Evolutionary conservation across 345 rosid species (phyloP), one percentile per base, ranked within the genome.

Genomic region (Salix suchowensis): DNA sequence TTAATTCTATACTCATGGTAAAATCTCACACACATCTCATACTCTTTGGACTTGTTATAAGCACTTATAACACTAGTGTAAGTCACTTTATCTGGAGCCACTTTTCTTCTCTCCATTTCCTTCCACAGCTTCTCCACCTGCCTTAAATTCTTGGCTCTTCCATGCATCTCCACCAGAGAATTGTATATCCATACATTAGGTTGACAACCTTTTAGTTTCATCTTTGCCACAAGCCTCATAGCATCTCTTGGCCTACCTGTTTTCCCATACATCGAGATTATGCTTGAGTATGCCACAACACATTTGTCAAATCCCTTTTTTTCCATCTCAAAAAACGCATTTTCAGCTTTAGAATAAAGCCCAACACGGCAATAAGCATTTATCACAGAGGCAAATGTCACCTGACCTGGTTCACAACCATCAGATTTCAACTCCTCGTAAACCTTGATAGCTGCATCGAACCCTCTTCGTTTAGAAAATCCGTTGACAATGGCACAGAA

Each of bases 161-260:
- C 94, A 30, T 92, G 96, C 97, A 90, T 94, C 54, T 94, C 96
- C 81, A 94, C 73, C 77, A 94, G 79, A 8, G 94, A 81, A 74
- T 94, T 94, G 88, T 91, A 94, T 7, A 94, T 81, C 96, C 94
- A 94, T 46, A 91, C 89, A 77, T 92, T 94, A 16, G 94, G 98
- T 68, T 81, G 68, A 52, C 93, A 89, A 34, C 94, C 97, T 77
- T 83, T 85, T 66, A 81, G 88, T 70, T 94, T 94, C 98, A 94
- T 94, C 82, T 86, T 87, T 1, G 90, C 98, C 65, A 91, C 79
- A 9, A 92, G 87, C 74, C 85, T 86, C 90, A 86, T 84, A 19
- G 98, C 97, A 52, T 94, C 91, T 39, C 85, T 80, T 32, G 82
- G 64, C 80, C 92, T 89, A 11, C 90, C 89, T 34, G 84, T 81